Evolutionary conservation across 2,329 filamentous ascomycete species (phyloP), one percentile per base, ranked within the genome.

Genomic region (Curvularia spicifera): DNA sequence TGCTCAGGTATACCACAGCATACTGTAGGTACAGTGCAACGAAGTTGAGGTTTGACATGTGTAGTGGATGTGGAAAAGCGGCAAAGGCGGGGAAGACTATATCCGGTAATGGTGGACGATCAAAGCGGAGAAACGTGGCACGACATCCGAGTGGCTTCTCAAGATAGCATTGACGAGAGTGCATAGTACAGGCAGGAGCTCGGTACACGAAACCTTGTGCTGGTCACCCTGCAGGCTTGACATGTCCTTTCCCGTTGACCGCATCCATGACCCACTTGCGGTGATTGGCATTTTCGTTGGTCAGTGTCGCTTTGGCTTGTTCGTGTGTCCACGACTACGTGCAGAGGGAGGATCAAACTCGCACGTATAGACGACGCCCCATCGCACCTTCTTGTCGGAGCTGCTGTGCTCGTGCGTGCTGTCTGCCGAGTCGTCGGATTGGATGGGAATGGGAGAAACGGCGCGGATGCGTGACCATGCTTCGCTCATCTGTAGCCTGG

Each of bases 401-500:
- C 51, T 49, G 24, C 45, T 24, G 45, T 57, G 35, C 20, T 59
- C 9, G 28, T 31, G 7, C 5, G 5, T 31, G 40, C 40, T 43
- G 10, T 10, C 20, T 31, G 22, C 37, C 33, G 33, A 37, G 6
- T n/a, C 15, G 5, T 37, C 39, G 15, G 44, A 35, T 39, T 52
- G 43, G 18, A 9, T 18, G 12, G 47, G 55, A 9, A 43, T 33
- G 33, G 28, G 40, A 9, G 44, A 56, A 15, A 59, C 59, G 15
- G 55, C n/a, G 37, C 61, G 45, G 50, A 67, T 63, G 13, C 57
- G 31, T 28, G 37, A 26, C 65, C 63, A 67, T 26, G 59, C 65
- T 48, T 67, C 61, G n/a, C 61, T 51, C 63, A 56, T 60, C 40
- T 63, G 37, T 22, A 22, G n/a, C 31, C 40, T 56, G 4, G 56